Base-by-base conservation (phyloP, 805 yeast genomes). In the Kodamaea kaohsiungensis region DNA sequence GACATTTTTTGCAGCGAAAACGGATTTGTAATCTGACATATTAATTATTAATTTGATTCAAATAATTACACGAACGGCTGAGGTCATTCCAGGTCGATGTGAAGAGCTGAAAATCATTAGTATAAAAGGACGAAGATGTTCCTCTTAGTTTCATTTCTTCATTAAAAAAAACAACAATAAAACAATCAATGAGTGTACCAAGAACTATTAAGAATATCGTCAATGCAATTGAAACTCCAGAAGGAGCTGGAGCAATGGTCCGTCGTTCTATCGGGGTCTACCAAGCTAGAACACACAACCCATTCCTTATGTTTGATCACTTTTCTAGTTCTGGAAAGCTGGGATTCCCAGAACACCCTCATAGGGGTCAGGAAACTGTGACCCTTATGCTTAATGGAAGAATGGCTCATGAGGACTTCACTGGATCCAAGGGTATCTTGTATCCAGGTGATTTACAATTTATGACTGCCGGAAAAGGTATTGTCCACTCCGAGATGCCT, bases 391-490 rank as follows among this genome's bases (percentile, higher is more conserved):
- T 82, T 53, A 76, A 82, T 47, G 93, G 93, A 38, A 82, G 80
- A 59, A 73, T 88, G 70, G 88, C 89, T 5, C 96, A 88, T 66
- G 91, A 87, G 65, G 97, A 91, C 68, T 89, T 91, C 70, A 88
- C 96, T 1, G 96, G 96, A 0, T 74, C 87, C 15, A 78, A 81
- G 51, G 97, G 96, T 53, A 77, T 89, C 7, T 72, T 91, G 51
- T 78, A 81, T 57, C 84, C 90, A 5, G 96, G 96, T 54, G 97
- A 91, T 67, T 75, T 91, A 60, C 97, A 91, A 69, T 90, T 91
- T 69, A 91, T 91, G 97, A 91, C 96, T 30, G 96, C 97, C 5
- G 96, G 96, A 56, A 81, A 80, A 61, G 97, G 95, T 51, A 83
- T 90, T 37, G 89, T 88, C 52, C 97, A 90, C 68, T 81, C 91